Conservation (phyloP, 2,329 filamentous ascomycete genomes). For the Cercospora citrullina region DNA sequence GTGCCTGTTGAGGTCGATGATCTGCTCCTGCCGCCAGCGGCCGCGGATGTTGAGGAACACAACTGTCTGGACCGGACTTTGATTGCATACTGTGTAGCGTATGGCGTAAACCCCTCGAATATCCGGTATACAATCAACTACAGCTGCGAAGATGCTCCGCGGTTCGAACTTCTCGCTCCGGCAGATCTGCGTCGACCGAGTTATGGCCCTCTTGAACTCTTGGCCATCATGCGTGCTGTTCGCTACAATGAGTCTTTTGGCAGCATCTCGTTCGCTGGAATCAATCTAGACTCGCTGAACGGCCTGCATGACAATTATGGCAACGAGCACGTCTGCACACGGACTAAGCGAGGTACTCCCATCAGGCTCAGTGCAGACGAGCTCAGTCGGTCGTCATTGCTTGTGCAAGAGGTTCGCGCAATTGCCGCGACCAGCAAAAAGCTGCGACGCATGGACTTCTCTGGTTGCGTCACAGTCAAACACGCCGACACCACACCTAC, state of each 20-base stretch:
- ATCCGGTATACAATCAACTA: conserved; percentile 64
- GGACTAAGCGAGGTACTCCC: conserved; percentile 59
- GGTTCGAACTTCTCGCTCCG: conserved; percentile 64
- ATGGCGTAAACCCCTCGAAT: conserved; percentile 65
- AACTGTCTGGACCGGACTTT: conserved; percentile 65
- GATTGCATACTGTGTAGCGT: conserved; percentile 68
- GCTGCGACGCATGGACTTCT: conserved; percentile 65
- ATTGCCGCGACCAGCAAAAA: conserved; percentile 65
- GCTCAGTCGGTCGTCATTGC: conserved; percentile 56
- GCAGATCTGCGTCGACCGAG: conserved; percentile 51
- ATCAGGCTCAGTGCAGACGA: conserved; percentile 55
- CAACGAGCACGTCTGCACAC: conserved; percentile 61
- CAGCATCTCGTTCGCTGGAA: conserved; percentile 66
- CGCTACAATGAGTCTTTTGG: conserved; percentile 70
- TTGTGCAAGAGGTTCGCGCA: conserved; percentile 69
- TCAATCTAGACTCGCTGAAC: conserved; percentile 66
- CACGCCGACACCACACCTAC: conserved; percentile 46
- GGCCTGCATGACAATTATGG: conserved; percentile 61
- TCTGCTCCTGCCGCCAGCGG: conserved; percentile 49
- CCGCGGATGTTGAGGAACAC: conserved; percentile 59
- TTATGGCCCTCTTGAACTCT: conserved; percentile 63
- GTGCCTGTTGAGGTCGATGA: conserved; percentile 59
- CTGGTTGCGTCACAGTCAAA: conserved; percentile 59
- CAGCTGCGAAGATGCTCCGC: conserved; percentile 65
- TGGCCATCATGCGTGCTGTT: conserved; percentile 67